A percentile compares a stretch with the other conserved stretches of the same genome.
Evolutionary conservation across 164 flowering plant genomes (phyloP).

Genomic region (Saururus chinensis): DNA sequence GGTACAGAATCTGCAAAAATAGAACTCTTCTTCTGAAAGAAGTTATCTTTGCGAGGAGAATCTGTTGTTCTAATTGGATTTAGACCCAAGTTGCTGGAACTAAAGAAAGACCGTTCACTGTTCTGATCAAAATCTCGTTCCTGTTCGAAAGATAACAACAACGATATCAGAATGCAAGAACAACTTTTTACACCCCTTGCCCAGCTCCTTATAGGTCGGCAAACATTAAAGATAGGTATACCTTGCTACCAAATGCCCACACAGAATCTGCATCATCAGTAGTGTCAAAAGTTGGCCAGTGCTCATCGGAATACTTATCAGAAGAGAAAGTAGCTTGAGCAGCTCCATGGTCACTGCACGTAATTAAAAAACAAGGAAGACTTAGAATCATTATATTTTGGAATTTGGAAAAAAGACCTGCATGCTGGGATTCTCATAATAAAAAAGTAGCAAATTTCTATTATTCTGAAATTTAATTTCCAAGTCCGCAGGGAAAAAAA

Average conservation of each 20-base stretch:
- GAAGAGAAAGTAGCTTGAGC: constrained; percentile 42
- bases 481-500: not conserved
- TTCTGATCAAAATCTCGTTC: constrained; percentile 37
- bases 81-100: constrained; percentile 38
- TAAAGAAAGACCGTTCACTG: constrained; percentile 48
- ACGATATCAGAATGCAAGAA: not conserved
- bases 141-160: constrained; percentile 21
- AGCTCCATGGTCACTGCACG: constrained; percentile 60
- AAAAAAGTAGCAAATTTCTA: not conserved
- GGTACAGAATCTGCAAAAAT: constrained; percentile 79
- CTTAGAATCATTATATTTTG: not conserved
- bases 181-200: not conserved
- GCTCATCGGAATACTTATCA: constrained; percentile 67
- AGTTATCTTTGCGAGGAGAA: constrained; percentile 43
- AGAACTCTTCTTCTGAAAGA: constrained; percentile 29
- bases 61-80: constrained; percentile 50
- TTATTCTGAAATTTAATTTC: not conserved
- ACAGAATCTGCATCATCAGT: constrained; percentile 81
- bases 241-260: constrained; percentile 85
- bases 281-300: constrained; percentile 52
- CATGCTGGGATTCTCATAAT: not conserved
- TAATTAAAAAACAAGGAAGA: not conserved
- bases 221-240: constrained; percentile 5
- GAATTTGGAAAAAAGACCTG: not conserved
- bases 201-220: not conserved